A percentile compares a stretch with the other conserved stretches of the same genome.
Conservation (phyloP, 768 basidiomycete species). For the Mycena leptocephala region DNA sequence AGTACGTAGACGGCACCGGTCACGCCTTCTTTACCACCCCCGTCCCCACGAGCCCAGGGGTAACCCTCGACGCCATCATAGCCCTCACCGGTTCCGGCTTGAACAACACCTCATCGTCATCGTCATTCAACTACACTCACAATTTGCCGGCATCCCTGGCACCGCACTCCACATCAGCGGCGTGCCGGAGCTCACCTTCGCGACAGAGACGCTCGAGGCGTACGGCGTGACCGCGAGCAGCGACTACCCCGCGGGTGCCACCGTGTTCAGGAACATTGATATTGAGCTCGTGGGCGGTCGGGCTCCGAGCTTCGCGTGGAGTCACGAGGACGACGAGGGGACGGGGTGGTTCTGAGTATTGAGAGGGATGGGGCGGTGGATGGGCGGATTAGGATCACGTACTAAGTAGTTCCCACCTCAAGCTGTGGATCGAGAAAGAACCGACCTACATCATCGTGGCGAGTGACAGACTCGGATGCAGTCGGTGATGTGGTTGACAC, state of each 20-base stretch:
- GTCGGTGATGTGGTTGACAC: too few species aligned
- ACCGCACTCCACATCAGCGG: not conserved
- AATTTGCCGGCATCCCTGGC: not conserved
- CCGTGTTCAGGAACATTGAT: not conserved
- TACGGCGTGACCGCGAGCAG: constrained; percentile 2
- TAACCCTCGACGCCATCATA: too few species aligned
- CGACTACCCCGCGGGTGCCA: constrained; percentile 8
- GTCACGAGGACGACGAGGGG: not conserved
- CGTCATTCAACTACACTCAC: not conserved
- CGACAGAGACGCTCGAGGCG: constrained; percentile 27
- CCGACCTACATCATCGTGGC: too few species aligned
- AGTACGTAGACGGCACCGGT: too few species aligned
- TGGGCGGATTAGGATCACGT: not conserved
- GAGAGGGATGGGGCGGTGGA: not conserved
- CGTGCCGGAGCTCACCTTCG: not conserved
- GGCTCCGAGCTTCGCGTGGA: not conserved
- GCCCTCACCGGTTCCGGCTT: not conserved
- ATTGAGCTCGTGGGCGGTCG: not conserved
- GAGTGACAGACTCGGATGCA: too few species aligned
- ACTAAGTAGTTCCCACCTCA: too few species aligned
- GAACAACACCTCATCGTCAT: not conserved
- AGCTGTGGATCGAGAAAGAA: too few species aligned
- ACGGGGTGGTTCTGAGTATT: not conserved
- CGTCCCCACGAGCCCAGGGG: too few species aligned
- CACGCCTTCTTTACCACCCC: too few species aligned